Conservation (phyloP, 805 yeast species). For the Schizosaccharomyces japonicus region DNA sequence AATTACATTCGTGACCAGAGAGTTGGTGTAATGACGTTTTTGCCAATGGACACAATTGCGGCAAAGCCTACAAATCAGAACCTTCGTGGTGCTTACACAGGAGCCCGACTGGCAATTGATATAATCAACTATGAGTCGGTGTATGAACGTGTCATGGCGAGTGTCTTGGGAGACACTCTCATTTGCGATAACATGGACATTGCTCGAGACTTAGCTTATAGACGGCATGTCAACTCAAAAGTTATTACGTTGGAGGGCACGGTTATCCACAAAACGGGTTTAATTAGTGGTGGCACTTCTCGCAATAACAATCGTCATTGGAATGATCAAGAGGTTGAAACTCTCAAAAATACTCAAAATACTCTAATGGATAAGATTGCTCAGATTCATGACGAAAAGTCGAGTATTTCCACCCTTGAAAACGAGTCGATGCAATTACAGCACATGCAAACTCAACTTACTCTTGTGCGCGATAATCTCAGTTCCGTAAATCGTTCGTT, state of each 20-base stretch:
- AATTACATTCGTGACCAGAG: slow-evolving; percentile 63
- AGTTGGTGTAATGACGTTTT: slow-evolving; percentile 62
- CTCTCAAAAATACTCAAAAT: slow-evolving; percentile 28
- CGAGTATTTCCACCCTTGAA: slow-evolving; percentile 33
- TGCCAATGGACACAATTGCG: slow-evolving; percentile 61
- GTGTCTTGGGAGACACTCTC: slow-evolving; percentile 55
- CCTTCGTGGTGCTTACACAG: slow-evolving; percentile 21
- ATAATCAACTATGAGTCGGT: slow-evolving; percentile 43
- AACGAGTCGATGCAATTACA: slow-evolving; percentile 32
- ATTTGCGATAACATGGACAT: slow-evolving; percentile 46
- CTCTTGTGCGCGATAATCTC: slow-evolving; percentile 15
- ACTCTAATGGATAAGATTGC: slow-evolving; percentile 28
- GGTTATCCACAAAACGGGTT: slow-evolving; percentile 58
- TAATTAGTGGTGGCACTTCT: slow-evolving; percentile 75
- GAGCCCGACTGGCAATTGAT: slow-evolving; percentile 48
- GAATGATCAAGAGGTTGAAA: slow-evolving; percentile 28
- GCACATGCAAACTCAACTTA: slow-evolving; percentile 19
- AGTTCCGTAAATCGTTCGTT: slow-evolving; percentile 7
- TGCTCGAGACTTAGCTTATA: slow-evolving; percentile 59
- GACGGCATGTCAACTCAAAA: slow-evolving; percentile 30
- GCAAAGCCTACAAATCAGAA: slow-evolving; percentile 30
- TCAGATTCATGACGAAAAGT: slow-evolving; percentile 21
- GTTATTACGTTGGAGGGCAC: slow-evolving; percentile 68
- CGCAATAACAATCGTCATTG: slow-evolving; percentile 34
- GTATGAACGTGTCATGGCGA: slow-evolving; percentile 54